Evolutionary conservation across 2,329 filamentous ascomycete genomes (phyloP).

Genomic region (Paracorniculantispora psalliotae): DNA sequence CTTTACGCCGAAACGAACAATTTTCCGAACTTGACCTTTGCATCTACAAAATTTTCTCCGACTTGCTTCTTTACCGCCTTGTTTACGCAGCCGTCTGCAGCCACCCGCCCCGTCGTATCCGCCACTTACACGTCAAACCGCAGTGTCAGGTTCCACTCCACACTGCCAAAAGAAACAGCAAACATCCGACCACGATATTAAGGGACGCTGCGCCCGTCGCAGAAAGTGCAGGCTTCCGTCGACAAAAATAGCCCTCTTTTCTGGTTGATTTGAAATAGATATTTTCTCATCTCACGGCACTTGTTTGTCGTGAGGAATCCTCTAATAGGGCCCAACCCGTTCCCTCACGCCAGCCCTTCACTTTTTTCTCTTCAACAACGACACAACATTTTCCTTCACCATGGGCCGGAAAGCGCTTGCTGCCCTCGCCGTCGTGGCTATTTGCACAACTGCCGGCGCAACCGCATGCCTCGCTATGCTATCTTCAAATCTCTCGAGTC

Average conservation of each 20-base stretch:
- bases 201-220: not conserved
- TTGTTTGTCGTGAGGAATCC: conserved; percentile 9
- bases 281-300: conserved; percentile 3
- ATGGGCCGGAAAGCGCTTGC: conserved; percentile 7
- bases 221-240: not conserved
- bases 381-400: not conserved
- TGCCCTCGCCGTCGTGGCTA: not conserved
- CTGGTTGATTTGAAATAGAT: not conserved
- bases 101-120: not conserved
- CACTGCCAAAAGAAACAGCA: conserved; percentile 6
- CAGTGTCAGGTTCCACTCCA: conserved; percentile 5
- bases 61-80: not conserved
- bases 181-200: conserved; percentile 11
- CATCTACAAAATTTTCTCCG: not conserved
- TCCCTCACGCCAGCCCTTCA: not conserved
- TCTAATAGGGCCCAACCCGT: not conserved
- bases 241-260: not conserved
- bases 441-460: conserved; percentile 9
- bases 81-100: conserved; percentile 3
- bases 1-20: not conserved
- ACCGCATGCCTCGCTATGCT: not conserved
- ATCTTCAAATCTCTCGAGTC: not conserved
- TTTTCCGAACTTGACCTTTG: not conserved
- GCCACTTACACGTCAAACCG: conserved; percentile 9
- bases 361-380: not conserved